Base-by-base conservation (phyloP, 2,329 filamentous ascomycete genomes). In the Cephalotrichum gorgonifer region DNA sequence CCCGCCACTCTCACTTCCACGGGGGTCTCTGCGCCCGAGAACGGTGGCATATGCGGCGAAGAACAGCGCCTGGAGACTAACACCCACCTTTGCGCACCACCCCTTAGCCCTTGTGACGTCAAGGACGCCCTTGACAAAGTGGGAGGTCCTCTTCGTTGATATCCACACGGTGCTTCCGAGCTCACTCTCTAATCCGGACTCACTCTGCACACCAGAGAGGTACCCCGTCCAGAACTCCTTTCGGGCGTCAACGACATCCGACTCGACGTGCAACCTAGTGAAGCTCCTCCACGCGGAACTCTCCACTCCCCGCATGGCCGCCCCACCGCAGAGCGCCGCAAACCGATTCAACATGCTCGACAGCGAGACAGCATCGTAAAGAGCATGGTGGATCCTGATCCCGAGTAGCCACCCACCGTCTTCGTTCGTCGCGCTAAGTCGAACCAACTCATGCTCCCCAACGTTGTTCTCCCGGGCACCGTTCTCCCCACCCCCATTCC, bases 351-450 rank as follows among this genome's bases (percentile, higher is more conserved):
- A 67, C 6, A 95, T 66, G 1, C 74, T 60, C 1, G 82, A 78
- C 4, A 96, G 69, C 56, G 86, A 93, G 52, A 94, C 74, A 6
- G 83, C 89, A 61, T 96, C 91, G 59, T 96, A 97, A 0, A 96
- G 71, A 0, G 86, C 86, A 61, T 97, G 90, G 54, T 95, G 89
- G 4, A 96, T 83, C 25, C 71, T 71, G 5, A 88, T 69, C 2
- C 75, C 65, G 4, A 81, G 49, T 0, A 53, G 38, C 56, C 62
- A 65, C 0, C 55, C 53, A 0, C 53, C 35, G 0, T 53, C 49
- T 3, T 54, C 48, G 1, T 54, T 50, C 3, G 44, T 51, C 2
- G 51, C 42, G 12, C 27, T 42, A 26, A 49, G 39, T 4, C 50
- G 44, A 22, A 54, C 50, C 15, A 54, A 31, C 4, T 48, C 38